phyloP scores from a whole-genome alignment of 805 yeast species.

The Lachancea lanzarotensis region DNA sequence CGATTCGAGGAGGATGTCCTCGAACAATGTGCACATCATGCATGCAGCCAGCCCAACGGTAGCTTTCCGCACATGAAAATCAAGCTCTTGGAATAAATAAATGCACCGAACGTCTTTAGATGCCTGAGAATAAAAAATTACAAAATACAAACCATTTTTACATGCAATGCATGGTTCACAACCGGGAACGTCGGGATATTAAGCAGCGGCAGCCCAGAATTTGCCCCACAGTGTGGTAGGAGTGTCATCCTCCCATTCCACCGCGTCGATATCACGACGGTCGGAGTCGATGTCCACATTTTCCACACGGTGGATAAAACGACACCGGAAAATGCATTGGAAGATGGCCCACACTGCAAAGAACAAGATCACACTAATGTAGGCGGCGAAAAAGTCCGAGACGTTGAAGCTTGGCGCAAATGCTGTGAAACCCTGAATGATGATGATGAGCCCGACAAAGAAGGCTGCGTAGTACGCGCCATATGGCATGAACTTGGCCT shows the following conservation, averaged over 20 bases:
- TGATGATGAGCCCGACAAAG: conserved; percentile 48
- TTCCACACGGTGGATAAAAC: conserved; percentile 43
- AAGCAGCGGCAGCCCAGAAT: conserved; percentile 37
- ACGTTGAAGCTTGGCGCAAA: conserved; percentile 50
- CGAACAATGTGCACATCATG: no score
- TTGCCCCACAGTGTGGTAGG: conserved; percentile 47
- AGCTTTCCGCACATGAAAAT: no score
- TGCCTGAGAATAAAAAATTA: no score
- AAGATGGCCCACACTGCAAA: conserved; percentile 47
- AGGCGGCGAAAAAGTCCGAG: conserved; percentile 58
- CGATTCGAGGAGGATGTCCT: no score
- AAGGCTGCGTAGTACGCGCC: conserved; percentile 57
- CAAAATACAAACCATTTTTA: not conserved
- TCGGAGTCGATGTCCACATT: conserved; percentile 66
- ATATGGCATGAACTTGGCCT: conserved; percentile 64
- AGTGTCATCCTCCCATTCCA: conserved; percentile 51
- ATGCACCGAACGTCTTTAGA: no score
- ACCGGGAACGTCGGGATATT: not conserved
- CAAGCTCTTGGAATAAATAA: no score
- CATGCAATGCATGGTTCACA: not conserved
- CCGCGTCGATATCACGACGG: conserved; percentile 55
- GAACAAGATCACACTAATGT: conserved; percentile 61
- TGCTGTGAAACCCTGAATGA: conserved; percentile 66
- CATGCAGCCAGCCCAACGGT: no score
- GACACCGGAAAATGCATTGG: conserved; percentile 46